These are phyloP conservation scores for Aureobasidium sp. DNA, from an alignment of 2,329 filamentous ascomycete genomes.

Conservation along the genomic window DNA sequence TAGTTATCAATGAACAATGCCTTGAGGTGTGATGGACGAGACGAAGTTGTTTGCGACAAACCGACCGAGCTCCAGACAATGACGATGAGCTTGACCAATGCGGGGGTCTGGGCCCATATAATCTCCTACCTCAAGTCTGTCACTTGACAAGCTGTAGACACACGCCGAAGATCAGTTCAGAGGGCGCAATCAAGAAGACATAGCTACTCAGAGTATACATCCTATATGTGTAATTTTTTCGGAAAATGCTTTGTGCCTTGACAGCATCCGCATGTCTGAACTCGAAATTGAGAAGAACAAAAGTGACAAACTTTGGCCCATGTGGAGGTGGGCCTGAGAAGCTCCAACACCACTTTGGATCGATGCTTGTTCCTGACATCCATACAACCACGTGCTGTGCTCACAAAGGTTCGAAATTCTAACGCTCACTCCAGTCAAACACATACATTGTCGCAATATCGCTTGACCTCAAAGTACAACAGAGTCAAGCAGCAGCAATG, in stretches of 20 bases:
- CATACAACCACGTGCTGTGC: conserved; percentile 3
- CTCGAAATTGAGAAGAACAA: not conserved
- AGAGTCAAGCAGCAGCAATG: conserved; percentile 49
- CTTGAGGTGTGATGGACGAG: not conserved
- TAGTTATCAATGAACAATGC: not conserved
- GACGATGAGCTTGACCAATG: not conserved
- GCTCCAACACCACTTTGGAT: not conserved
- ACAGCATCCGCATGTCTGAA: not conserved
- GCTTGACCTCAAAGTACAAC: not conserved
- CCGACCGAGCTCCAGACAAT: not conserved
- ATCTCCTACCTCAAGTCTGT: not conserved
- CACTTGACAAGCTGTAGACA: not conserved
- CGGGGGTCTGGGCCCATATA: not conserved
- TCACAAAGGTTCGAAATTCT: not conserved
- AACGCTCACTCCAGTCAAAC: not conserved
- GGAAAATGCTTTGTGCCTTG: not conserved
- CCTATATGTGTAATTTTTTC: not conserved
- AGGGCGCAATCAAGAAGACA: not conserved
- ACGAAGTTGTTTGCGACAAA: conserved; percentile 6
- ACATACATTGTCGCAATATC: not conserved
- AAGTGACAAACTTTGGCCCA: not conserved
- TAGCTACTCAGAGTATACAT: not conserved
- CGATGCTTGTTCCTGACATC: conserved; percentile 1
- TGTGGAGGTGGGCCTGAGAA: not conserved
- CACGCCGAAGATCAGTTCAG: not conserved